Conservation (phyloP, 371 early-diverging fungal genomes). For the Mortierella sp. region DNA sequence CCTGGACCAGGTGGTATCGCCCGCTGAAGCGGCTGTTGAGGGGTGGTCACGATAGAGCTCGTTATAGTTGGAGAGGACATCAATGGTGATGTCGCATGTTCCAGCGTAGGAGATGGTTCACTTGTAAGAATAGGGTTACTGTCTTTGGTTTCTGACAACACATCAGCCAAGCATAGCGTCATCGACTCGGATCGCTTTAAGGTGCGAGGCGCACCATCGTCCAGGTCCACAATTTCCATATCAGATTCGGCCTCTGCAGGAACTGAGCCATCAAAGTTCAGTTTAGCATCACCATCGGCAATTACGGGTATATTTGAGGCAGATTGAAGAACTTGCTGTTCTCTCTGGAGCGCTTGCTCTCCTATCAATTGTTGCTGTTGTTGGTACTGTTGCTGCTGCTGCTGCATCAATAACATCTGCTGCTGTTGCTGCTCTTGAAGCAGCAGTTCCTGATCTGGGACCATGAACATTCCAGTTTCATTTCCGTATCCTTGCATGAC, state of each 20-base stretch:
- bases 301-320: background rate
- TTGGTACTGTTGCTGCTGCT: slow-evolving; percentile 58
- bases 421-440: slow-evolving; percentile 59
- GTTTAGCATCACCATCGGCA: background rate
- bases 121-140: background rate
- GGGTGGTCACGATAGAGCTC: background rate
- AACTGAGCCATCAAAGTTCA: background rate
- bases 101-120: background rate
- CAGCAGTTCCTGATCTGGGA: slow-evolving; percentile 46
- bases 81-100: background rate
- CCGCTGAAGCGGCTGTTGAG: slow-evolving; percentile 5
- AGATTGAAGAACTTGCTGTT: slow-evolving; percentile 16
- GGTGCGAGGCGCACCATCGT: slow-evolving; percentile 8
- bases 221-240: slow-evolving; percentile 7
- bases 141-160: slow-evolving; percentile 1
- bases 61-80: background rate
- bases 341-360: slow-evolving; percentile 37
- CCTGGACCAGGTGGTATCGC: slow-evolving; percentile 31
- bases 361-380: slow-evolving; percentile 13
- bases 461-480: slow-evolving; percentile 54
- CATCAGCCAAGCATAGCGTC: slow-evolving; percentile 11
- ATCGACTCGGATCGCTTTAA: slow-evolving; percentile 30
- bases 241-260: background rate
- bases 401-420: slow-evolving; percentile 55
- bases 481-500: slow-evolving; percentile 66